Evolutionary conservation across 768 basidiomycete genomes (phyloP).

Genomic region (Multifurca ochricompacta): DNA sequence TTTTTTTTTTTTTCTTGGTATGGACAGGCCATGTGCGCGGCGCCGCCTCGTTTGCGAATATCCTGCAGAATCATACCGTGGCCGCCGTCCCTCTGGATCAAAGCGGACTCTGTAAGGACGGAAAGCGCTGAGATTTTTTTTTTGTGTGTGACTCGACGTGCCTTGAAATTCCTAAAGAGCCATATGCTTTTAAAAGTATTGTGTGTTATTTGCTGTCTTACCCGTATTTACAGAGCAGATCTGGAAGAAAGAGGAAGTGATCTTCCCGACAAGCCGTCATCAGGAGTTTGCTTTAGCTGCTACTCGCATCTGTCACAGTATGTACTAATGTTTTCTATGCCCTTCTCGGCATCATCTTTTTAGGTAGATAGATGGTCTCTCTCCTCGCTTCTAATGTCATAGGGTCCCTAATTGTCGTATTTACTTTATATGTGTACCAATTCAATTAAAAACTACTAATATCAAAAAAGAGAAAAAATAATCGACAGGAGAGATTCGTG

Average conservation of each 20-base stretch:
- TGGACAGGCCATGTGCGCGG: slow-evolving; percentile 13
- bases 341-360: neutral
- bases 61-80: slow-evolving; percentile 15
- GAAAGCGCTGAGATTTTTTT: neutral
- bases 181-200: no score
- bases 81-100: slow-evolving; percentile 10
- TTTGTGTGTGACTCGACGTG: neutral
- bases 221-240: no score
- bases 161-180: neutral
- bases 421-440: no score
- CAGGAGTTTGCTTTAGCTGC: neutral
- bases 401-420: neutral
- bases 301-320: neutral
- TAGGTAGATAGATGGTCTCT: neutral
- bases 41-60: slow-evolving; percentile 17
- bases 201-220: no score
- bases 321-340: slow-evolving; percentile 1
- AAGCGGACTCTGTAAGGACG: neutral
- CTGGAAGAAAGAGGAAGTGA: neutral
- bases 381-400: neutral
- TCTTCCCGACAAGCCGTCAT: neutral
- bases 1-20: neutral
- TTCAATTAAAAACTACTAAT: no score
- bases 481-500: no score
- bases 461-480: no score